Percentiles rank a stretch among this genome's conserved stretches.
Conservation (phyloP, 345 rosid genomes). For the Camelina neglecta region DNA sequence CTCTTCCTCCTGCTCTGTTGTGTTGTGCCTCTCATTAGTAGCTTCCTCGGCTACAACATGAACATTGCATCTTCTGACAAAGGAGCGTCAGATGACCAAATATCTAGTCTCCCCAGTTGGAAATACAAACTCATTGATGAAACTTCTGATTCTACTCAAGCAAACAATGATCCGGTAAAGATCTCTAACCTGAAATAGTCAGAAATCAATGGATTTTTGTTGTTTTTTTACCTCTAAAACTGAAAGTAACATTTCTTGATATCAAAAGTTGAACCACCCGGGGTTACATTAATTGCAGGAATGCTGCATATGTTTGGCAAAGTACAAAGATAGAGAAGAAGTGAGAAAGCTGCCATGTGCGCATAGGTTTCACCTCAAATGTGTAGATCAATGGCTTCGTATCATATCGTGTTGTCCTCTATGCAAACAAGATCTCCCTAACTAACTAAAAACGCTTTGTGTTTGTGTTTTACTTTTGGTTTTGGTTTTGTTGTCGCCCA, state of each 20-base stretch:
- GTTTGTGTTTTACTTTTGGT: not conserved
- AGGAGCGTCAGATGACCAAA: constrained; percentile 94
- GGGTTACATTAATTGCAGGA: constrained; percentile 52
- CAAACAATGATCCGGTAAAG: constrained; percentile 57
- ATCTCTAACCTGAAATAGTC: constrained; percentile 17
- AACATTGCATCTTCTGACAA: constrained; percentile 66
- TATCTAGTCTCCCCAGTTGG: constrained; percentile 80
- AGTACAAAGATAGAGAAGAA: constrained; percentile 86
- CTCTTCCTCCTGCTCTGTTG: constrained; percentile 89
- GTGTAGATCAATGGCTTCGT: constrained; percentile 97
- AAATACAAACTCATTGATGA: constrained; percentile 59
- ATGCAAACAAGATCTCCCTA: constrained; percentile 83
- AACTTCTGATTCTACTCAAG: constrained; percentile 37
- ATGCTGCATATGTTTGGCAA: constrained; percentile 91
- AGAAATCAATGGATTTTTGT: not conserved
- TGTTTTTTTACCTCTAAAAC: not conserved
- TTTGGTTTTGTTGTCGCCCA: not conserved
- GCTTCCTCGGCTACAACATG: constrained; percentile 91
- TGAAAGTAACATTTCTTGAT: not conserved
- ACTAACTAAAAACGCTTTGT: constrained; percentile 38
- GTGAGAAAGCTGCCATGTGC: constrained; percentile 86
- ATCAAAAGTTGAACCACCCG: too few species aligned
- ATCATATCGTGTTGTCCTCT: constrained; percentile 94
- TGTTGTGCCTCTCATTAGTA: constrained; percentile 78
- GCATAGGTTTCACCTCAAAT: constrained; percentile 86